Evolutionary conservation across 2,329 filamentous ascomycete genomes (phyloP), one percentile per base, ranked within the genome.

Genomic region (Gnomoniopsis sp.): DNA sequence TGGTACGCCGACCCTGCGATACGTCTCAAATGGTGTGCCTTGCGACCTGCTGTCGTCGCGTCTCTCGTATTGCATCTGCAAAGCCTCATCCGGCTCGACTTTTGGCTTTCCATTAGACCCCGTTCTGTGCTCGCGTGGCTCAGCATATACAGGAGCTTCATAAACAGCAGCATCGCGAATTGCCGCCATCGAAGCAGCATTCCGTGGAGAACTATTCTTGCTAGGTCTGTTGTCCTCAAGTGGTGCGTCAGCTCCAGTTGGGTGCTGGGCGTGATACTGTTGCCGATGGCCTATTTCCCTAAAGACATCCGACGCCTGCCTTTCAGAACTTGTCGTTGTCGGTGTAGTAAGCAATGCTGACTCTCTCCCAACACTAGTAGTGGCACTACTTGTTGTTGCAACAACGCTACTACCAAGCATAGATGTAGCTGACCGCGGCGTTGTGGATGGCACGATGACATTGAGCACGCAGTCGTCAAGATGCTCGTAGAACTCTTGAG

Each of bases 401-500:
- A 49, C 53, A 15, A 41, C 58, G 17, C 46, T 56, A 21, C 51
- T 46, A 22, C 64, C 64, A 36, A 58, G 54, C 1, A 53, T 55
- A 46, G 65, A 65, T 8, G 65, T 65, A 1, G 62, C 60, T 6
- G 65, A 65, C 57, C 74, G 75, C 0, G 73, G 72, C 15, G 60
- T 53, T 3, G 71, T 72, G 8, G 74, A 70, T 6, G 82, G 80
- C 15, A 84, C 80, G 54, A 86, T 83, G 17, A 84, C 82, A 53
- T 82, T 82, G 47, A 86, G 74, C 36, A 86, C 82, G 56, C 83
- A 86, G 65, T 86, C 83, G 64, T 89, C 93, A 65, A 97, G 79
- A 79, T 98, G 93, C 77, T 98, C 93, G 72, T 98, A 97, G 76
- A 97, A 97, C 69, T 97, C 93, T 74, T 98, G 93, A 2, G 93